Evolutionary conservation across 768 basidiomycete species (phyloP).

Genomic region (Phylloporus sp.): DNA sequence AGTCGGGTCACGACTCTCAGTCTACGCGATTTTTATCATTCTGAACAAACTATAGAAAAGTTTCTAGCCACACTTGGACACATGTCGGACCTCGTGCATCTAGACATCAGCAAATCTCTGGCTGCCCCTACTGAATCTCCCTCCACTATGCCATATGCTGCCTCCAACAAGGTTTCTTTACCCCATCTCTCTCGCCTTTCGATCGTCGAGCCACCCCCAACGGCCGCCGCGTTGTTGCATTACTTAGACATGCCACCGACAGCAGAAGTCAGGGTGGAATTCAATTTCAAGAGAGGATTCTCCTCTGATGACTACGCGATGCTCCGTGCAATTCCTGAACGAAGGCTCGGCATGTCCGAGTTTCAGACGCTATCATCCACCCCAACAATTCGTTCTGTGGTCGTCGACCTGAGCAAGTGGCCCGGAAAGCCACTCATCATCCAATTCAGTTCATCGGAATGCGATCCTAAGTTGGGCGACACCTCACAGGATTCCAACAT

Average conservation of each 20-base stretch:
- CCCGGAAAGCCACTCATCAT: no score
- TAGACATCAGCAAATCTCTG: slow-evolving; percentile 31
- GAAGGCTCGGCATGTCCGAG: neutral
- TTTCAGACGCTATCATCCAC: neutral
- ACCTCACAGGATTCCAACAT: neutral
- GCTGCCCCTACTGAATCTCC: slow-evolving; percentile 2
- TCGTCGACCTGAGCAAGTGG: neutral
- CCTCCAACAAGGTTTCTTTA: neutral
- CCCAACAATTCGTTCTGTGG: neutral
- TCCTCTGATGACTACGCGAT: neutral
- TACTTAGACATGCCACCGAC: neutral
- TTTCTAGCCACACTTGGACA: slow-evolving; percentile 30
- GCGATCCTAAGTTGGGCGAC: neutral
- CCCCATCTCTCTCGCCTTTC: slow-evolving; percentile 1
- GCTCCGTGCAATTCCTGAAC: neutral
- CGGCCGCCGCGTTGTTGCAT: neutral
- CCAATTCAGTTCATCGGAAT: neutral
- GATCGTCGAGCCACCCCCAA: slow-evolving; percentile 4
- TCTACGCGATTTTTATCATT: slow-evolving; percentile 18
- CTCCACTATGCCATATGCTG: neutral
- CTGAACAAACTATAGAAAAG: slow-evolving; percentile 26
- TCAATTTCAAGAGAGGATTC: no score
- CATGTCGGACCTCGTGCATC: slow-evolving; percentile 31
- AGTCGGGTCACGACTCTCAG: slow-evolving; percentile 32
- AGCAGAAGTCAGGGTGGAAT: neutral